phyloP scores from a whole-genome alignment of 306 rosid species.

The Lotus japonicus region DNA sequence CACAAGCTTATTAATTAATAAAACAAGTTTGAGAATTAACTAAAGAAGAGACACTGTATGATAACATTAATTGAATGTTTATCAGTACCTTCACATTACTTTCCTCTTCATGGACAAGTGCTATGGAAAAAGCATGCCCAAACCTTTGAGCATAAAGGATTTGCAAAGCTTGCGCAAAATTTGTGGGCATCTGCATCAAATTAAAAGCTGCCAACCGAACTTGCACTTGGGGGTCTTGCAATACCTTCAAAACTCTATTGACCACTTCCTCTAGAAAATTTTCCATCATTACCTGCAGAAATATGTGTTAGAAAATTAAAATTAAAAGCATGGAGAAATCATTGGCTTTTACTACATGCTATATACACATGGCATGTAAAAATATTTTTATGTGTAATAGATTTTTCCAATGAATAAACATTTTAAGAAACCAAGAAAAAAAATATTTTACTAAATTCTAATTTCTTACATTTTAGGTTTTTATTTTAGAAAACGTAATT shows the following conservation, averaged over 20 bases:
- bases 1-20: background rate
- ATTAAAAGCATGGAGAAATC: background rate
- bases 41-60: background rate
- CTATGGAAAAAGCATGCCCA: conserved; percentile 28
- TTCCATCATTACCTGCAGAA: conserved; percentile 26
- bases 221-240: conserved; percentile 30
- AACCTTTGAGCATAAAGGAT: conserved; percentile 30
- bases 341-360: background rate
- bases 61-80: too few relatives aligned
- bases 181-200: conserved; percentile 32
- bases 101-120: conserved; percentile 28
- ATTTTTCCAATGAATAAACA: too few relatives aligned
- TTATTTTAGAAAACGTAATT: too few relatives aligned
- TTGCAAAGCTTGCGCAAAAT: conserved; percentile 27
- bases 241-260: conserved; percentile 23
- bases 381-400: too few relatives aligned
- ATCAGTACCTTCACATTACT: conserved; percentile 27
- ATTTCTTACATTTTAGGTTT: too few relatives aligned
- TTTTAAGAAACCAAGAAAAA: too few relatives aligned
- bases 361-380: too few relatives aligned
- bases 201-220: conserved; percentile 39
- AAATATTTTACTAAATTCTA: too few relatives aligned
- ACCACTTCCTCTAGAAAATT: conserved; percentile 25
- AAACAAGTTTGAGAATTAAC: background rate
- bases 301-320: background rate